Percentiles rank a stretch among this genome's conserved stretches.
Conservation (phyloP, 139 green algal species). For the Trebouxia sp. region DNA sequence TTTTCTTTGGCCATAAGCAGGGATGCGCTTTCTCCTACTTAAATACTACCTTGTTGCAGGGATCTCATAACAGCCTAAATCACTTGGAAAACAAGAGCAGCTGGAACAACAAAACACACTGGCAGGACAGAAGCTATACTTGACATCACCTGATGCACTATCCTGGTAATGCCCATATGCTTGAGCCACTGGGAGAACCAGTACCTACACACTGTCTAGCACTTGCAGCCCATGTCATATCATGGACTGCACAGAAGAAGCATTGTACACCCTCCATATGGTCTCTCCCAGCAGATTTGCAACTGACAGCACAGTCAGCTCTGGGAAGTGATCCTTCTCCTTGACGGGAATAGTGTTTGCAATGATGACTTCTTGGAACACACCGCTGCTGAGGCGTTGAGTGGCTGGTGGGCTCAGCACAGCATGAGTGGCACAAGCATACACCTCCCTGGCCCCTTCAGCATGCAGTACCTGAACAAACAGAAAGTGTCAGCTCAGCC, state of each 20-base stretch:
- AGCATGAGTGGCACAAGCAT: constrained; percentile 95
- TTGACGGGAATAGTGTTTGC: constrained; percentile 96
- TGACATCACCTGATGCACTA: constrained; percentile 21
- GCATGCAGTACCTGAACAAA: constrained; percentile 65
- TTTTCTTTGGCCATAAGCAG: too few relatives aligned
- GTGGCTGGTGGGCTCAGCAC: constrained; percentile 94
- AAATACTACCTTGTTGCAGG: too few relatives aligned
- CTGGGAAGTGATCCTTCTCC: constrained; percentile 81
- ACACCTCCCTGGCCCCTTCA: constrained; percentile 87
- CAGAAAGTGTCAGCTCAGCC: background rate
- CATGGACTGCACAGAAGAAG: constrained; percentile 75
- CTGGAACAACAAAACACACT: background rate
- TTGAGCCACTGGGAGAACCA: too few relatives aligned
- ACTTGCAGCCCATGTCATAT: constrained; percentile 25
- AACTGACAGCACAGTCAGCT: constrained; percentile 96
- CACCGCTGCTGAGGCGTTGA: constrained; percentile 86
- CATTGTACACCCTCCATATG: constrained; percentile 98
- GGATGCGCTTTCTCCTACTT: too few relatives aligned
- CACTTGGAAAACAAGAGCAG: background rate
- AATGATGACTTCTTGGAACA: constrained; percentile 94
- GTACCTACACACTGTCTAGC: too few relatives aligned
- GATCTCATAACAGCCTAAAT: background rate
- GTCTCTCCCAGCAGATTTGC: constrained; percentile 97
- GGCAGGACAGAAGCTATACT: background rate
- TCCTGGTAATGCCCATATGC: constrained; percentile 1